A percentile compares a stretch with the other conserved stretches of the same genome.
Evolutionary conservation across 805 yeast species (phyloP).

Genomic region (Torulaspora indica): DNA sequence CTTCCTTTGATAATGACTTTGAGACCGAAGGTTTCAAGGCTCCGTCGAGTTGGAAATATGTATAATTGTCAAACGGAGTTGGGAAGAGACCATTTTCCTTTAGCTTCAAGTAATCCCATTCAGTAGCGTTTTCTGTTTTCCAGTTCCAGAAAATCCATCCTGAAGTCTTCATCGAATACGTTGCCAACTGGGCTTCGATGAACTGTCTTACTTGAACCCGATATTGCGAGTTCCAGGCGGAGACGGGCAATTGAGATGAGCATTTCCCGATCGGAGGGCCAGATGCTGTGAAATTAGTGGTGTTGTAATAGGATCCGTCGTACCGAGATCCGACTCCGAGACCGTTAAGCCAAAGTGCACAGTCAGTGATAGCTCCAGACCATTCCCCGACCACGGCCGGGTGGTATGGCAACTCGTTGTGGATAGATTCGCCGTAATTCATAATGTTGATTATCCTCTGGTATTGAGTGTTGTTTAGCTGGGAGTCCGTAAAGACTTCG

Average conservation of each 20-base stretch:
- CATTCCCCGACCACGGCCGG: conserved; percentile 65
- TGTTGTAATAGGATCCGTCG: conserved; percentile 43
- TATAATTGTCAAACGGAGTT: conserved; percentile 51
- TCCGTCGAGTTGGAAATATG: conserved; percentile 40
- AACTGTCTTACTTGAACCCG: conserved; percentile 46
- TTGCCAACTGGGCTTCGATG: conserved; percentile 57
- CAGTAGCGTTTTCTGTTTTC: conserved; percentile 60
- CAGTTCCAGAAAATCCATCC: conserved; percentile 74
- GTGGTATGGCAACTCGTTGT: conserved; percentile 36
- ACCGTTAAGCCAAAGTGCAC: conserved; percentile 66
- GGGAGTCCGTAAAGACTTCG: conserved; percentile 70
- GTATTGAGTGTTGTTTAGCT: conserved; percentile 44
- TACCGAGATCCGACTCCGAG: conserved; percentile 63
- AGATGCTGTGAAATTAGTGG: conserved; percentile 17
- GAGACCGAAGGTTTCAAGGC: conserved; percentile 14
- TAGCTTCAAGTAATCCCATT: conserved; percentile 60
- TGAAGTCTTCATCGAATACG: conserved; percentile 42
- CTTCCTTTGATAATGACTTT: conserved; percentile 16
- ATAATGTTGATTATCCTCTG: conserved; percentile 34
- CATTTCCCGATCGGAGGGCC: conserved; percentile 41
- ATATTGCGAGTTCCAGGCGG: conserved; percentile 42
- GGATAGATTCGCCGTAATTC: conserved; percentile 33
- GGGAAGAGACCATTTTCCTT: conserved; percentile 54
- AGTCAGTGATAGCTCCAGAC: conserved; percentile 68
- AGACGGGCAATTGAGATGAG: conserved; percentile 34